Base-by-base conservation (phyloP, 192 early-diverging fungal genomes). In the Irineochytrium annulatum region DNA sequence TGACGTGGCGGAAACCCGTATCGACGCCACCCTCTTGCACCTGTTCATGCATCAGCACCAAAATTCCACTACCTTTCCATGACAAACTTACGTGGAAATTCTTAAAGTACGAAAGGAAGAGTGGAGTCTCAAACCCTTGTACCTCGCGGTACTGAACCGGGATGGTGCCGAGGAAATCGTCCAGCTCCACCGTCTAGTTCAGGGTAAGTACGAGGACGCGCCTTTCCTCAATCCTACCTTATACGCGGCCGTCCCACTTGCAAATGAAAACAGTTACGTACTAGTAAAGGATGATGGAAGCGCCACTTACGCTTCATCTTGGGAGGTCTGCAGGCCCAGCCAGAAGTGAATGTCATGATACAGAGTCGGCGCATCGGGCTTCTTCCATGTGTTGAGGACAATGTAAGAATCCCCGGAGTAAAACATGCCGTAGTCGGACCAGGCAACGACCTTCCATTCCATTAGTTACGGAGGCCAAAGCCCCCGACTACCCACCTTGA, bases 321-420 rank as follows among this genome's bases (percentile, higher is more conserved):
- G 89, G 34, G 69, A 77, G 13, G 88, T 89, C 43, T 89, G 79
- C 17, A 78, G 55, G 17, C 90, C 90, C 43, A 92, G 77, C 89
- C 90, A 92, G 62, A 91, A 92, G 72, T 92, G 90, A 59, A 91
- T 76, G 58, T 92, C 76, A 48, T 92, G 87, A n/a, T 80, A 59
- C 8, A 91, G 70, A 13, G 67, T 76, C 27, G 86, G 80, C 0
- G 68, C 73, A 44, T 84, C 64, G 34, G 78, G 61, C 63, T 82
- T 79, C 59, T 82, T 85, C 52, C 76, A 82, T 0, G 86, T 77
- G 55, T 87, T 79, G 29, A 92, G 70, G 30, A 91, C 62, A 67
- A 92, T 86, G 55, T 90, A 91, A 44, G 87, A 87, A 43, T 90
- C 88, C 1, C 87, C 85, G 31, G 76, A 69, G 68, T 86, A 90